Base-by-base conservation (phyloP, 108 stramenopile species). In the Cyclotella kingstonii region DNA sequence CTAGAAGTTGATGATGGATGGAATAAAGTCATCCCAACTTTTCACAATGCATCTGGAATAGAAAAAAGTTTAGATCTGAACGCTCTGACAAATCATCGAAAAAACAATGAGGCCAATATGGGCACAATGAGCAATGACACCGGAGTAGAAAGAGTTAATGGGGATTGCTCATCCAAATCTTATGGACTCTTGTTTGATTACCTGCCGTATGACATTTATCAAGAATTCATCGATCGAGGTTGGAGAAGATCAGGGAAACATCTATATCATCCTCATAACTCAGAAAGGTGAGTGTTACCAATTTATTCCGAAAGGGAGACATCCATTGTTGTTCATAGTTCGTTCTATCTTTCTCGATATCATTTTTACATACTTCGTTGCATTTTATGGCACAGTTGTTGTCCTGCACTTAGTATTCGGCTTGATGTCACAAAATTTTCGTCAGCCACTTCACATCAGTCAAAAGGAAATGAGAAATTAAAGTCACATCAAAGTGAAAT, bases 211-310 rank as follows among this genome's bases (percentile, higher is more conserved):
- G 31, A 51, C 11, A 56, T 48, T 10, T 94, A 94, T 67, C 77
- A 84, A 60, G 57, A 44, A 11, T 74, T 91, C 12, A 70, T 91
- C 7, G 54, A 82, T 68, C 56, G 73, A 54, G 93, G 93, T 40
- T 94, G 89, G 89, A 81, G 93, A 56, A 76, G 93, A 45, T 85
- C 84, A 9, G 93, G 93, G 27, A 63, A 77, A 33, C 83, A 87
- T 63, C 63, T 94, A 49, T 94, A 94, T 45, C 75, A 72, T 34
- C 93, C 93, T 25, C 52, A 70, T 47, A 94, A 89, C 54, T 87
- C 78, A 68, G 74, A 76, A 42, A 82, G 83, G 49, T 51, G 29
- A 51, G 49, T 15, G n/a, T n/a, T n/a, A n/a, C n/a, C n/a, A n/a
- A n/a, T n/a, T n/a, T n/a, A n/a, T n/a, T n/a, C n/a, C n/a, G n/a